Conservation (phyloP, 305 asterid species). For the Nicotiana rustica region DNA sequence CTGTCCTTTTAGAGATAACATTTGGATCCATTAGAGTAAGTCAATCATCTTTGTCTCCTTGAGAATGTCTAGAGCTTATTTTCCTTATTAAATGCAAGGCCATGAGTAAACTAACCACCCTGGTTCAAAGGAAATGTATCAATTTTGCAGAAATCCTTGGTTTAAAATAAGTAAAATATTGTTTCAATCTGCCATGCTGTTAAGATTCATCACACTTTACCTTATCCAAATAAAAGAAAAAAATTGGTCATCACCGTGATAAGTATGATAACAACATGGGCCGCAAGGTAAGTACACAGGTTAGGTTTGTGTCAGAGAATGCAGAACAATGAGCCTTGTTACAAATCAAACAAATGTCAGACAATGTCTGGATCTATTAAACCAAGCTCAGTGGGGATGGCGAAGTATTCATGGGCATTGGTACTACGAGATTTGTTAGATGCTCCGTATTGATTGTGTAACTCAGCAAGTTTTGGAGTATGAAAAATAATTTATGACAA, state of each 20-base stretch:
- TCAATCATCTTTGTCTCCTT: neutral
- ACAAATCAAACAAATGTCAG: neutral
- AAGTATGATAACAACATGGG: neutral
- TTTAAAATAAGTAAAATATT: neutral
- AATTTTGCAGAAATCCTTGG: neutral
- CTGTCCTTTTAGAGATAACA: no score
- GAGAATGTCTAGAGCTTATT: neutral
- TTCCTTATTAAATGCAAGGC: neutral
- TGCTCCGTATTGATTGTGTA: neutral
- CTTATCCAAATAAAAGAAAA: no score
- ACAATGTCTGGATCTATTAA: neutral
- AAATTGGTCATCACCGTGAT: neutral
- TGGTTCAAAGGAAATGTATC: neutral
- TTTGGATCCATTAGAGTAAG: neutral
- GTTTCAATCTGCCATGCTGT: neutral
- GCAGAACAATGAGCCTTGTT: neutral
- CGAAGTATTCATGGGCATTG: neutral
- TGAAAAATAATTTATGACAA: neutral
- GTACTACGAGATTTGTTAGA: neutral
- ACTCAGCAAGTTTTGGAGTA: neutral
- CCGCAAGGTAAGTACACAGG: neutral
- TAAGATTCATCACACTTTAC: no score
- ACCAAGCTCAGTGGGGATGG: neutral
- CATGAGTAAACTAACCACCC: neutral
- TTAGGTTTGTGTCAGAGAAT: neutral